phyloP scores from a whole-genome alignment of 2,329 filamentous ascomycete species.

The Lachnellula arida region DNA sequence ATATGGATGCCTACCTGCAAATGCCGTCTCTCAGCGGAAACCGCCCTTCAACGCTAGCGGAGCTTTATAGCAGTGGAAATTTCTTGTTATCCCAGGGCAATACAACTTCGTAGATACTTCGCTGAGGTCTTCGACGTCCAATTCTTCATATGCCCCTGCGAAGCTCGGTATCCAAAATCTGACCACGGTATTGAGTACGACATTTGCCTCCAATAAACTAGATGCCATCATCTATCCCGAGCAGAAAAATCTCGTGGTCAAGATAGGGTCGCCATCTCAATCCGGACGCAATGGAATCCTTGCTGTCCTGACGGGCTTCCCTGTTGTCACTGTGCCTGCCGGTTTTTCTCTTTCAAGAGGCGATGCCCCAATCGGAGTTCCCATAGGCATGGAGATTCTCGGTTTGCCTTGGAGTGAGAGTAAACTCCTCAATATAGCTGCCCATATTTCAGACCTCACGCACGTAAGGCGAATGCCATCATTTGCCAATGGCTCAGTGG shows the following conservation, averaged over 20 bases:
- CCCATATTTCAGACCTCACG: constrained; percentile 41
- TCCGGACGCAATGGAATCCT: constrained; percentile 48
- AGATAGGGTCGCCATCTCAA: constrained; percentile 51
- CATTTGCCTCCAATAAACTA: constrained; percentile 45
- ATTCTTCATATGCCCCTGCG: constrained; percentile 44
- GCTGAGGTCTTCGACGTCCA: constrained; percentile 46
- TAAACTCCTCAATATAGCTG: constrained; percentile 50
- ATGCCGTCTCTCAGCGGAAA: constrained; percentile 37
- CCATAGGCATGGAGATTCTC: constrained; percentile 61
- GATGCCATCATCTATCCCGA: constrained; percentile 61
- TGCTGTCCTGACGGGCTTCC: constrained; percentile 38
- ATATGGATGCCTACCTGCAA: constrained; percentile 51
- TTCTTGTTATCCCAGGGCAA: constrained; percentile 56
- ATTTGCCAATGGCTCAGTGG: constrained; percentile 40
- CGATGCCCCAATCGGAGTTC: constrained; percentile 52
- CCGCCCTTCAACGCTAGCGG: constrained; percentile 41
- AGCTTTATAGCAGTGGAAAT: constrained; percentile 49
- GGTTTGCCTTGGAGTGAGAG: constrained; percentile 52
- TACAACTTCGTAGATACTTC: constrained; percentile 50
- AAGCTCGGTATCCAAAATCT: constrained; percentile 48
- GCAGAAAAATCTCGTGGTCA: constrained; percentile 58
- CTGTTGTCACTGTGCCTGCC: constrained; percentile 44
- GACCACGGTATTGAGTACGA: constrained; percentile 44
- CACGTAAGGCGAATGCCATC: constrained; percentile 43
- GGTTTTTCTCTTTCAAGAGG: constrained; percentile 46